phyloP scores from a whole-genome alignment of 225 moss, liverwort and hornwort genomes.

The Lunularia cruciata region DNA sequence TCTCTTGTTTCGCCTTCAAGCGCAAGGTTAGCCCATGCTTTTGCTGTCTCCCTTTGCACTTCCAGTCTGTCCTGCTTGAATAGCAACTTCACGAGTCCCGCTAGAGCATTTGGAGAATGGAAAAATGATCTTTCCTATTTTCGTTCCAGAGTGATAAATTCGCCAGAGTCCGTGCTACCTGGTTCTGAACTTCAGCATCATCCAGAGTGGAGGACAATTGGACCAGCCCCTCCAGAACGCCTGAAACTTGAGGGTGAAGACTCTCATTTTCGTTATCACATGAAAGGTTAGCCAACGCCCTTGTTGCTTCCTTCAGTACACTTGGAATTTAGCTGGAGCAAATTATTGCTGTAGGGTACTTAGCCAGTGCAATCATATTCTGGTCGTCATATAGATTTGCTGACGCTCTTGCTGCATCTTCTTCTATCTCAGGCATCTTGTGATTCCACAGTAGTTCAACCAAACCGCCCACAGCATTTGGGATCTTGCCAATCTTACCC shows the following conservation, averaged over 20 bases:
- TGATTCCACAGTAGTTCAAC: not conserved
- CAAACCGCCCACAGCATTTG: not conserved
- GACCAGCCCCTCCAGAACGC: not conserved
- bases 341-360: not conserved
- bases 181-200: constrained; percentile 1
- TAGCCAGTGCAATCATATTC: not conserved
- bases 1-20: not conserved
- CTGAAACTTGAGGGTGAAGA: not conserved
- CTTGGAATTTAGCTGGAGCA: not conserved
- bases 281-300: constrained; percentile 1
- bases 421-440: not conserved
- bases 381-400: not conserved
- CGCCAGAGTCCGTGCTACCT: not conserved
- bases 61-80: not conserved
- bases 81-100: not conserved
- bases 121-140: not conserved
- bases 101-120: not conserved
- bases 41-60: not conserved
- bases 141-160: not conserved
- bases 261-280: not conserved
- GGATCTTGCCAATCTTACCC: not conserved
- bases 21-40: constrained; percentile 1
- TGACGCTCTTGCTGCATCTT: not conserved
- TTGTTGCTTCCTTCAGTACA: not conserved
- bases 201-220: not conserved